Conservation (phyloP, 2,329 filamentous ascomycete species). For the Talaromyces rugulosus region DNA sequence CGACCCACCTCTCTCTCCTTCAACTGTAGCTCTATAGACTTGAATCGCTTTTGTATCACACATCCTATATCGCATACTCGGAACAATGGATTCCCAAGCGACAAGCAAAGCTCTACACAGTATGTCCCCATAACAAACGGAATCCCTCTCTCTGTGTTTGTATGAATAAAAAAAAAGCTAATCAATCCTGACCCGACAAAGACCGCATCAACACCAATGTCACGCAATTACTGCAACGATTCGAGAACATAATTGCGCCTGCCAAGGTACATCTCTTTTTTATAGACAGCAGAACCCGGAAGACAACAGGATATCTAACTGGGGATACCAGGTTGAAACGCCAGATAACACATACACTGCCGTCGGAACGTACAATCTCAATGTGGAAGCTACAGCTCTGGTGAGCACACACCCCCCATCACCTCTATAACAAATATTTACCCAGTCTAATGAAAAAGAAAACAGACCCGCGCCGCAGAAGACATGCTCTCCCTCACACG, state of each 20-base stretch:
- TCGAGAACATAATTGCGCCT: constrained; percentile 53
- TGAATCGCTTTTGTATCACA: neutral
- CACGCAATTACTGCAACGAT: constrained; percentile 48
- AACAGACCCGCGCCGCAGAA: constrained; percentile 57
- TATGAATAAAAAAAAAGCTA: constrained; percentile 1
- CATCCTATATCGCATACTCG: neutral
- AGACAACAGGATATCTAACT: neutral
- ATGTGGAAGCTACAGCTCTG: constrained; percentile 56
- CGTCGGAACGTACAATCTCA: constrained; percentile 54
- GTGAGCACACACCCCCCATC: constrained; percentile 32
- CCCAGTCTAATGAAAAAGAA: neutral
- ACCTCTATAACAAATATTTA: neutral
- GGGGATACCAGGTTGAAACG: constrained; percentile 40
- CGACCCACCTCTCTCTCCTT: neutral
- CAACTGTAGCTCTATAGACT: neutral
- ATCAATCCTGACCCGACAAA: constrained; percentile 15
- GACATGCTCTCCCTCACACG: constrained; percentile 59
- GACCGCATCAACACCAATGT: constrained; percentile 44
- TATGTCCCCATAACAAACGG: constrained; percentile 12
- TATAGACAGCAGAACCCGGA: no score
- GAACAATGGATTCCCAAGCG: constrained; percentile 30
- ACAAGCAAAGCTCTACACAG: constrained; percentile 26
- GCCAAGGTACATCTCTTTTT: constrained; percentile 39
- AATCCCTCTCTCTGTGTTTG: neutral
- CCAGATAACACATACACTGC: constrained; percentile 54